A percentile compares a stretch with the other conserved stretches of the same genome.
These are phyloP conservation scores for Arthroderma sp. DNA, from an alignment of 2,329 filamentous ascomycete species.

Conservation along the genomic window DNA sequence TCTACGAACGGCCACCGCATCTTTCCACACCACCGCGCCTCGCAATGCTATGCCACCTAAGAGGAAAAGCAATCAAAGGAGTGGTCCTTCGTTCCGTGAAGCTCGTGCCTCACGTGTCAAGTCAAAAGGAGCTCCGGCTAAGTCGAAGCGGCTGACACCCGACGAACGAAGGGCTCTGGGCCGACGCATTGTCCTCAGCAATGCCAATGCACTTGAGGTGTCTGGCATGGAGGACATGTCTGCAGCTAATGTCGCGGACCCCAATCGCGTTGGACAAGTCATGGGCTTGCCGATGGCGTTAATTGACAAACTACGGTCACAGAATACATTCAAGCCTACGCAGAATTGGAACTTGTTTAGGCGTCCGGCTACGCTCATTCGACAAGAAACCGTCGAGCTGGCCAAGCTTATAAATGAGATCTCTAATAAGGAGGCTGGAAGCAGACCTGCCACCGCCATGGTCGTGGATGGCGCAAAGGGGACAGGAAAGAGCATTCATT, in stretches of 20 bases:
- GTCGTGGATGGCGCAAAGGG: slow-evolving; percentile 61
- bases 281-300: slow-evolving; percentile 54
- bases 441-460: slow-evolving; percentile 31
- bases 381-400: slow-evolving; percentile 63
- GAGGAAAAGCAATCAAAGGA: slow-evolving; percentile 26
- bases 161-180: slow-evolving; percentile 80
- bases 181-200: slow-evolving; percentile 83
- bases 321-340: slow-evolving; percentile 79
- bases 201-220: slow-evolving; percentile 80
- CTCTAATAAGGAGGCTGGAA: slow-evolving; percentile 21
- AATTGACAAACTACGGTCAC: slow-evolving; percentile 67
- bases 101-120: slow-evolving; percentile 31
- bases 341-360: slow-evolving; percentile 84
- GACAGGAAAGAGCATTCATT: slow-evolving; percentile 74
- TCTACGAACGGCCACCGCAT: slow-evolving; percentile 34
- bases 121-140: slow-evolving; percentile 29
- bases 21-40: slow-evolving; percentile 34
- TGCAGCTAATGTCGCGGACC: slow-evolving; percentile 40
- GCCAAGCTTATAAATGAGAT: slow-evolving; percentile 43
- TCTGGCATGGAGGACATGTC: slow-evolving; percentile 51
- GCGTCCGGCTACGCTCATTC: slow-evolving; percentile 63
- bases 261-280: slow-evolving; percentile 50
- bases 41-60: slow-evolving; percentile 30
- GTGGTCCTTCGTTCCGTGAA: slow-evolving; percentile 24
- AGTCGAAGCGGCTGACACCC: slow-evolving; percentile 42